A percentile compares a stretch with the other conserved stretches of the same genome.
Conservation (phyloP, 768 basidiomycete genomes). For the Boletus insuetus region DNA sequence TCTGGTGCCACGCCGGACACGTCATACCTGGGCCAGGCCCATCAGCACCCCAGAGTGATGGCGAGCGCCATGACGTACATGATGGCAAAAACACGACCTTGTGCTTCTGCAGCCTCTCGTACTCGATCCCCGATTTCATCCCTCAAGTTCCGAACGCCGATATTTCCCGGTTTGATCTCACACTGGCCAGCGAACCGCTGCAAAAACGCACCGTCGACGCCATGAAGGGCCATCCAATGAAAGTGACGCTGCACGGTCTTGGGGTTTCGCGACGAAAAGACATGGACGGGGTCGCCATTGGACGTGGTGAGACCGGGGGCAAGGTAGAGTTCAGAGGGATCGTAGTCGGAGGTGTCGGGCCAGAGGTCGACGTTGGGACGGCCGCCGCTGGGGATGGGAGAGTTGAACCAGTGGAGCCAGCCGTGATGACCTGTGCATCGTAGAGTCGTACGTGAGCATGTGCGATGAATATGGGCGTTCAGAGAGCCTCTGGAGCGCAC, state of each 20-base stretch:
- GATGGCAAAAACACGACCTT: constrained; percentile 79
- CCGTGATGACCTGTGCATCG: constrained; percentile 59
- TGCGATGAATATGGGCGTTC: neutral
- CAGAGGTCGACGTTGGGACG: constrained; percentile 73
- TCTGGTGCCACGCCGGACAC: constrained; percentile 73
- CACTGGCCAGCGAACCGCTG: constrained; percentile 75
- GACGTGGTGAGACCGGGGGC: constrained; percentile 62
- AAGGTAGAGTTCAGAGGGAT: constrained; percentile 65
- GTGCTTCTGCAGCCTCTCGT: constrained; percentile 71
- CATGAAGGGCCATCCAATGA: constrained; percentile 76
- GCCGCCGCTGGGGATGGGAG: constrained; percentile 67
- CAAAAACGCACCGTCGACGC: constrained; percentile 77
- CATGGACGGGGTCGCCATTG: constrained; percentile 56
- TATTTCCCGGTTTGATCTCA: constrained; percentile 50
- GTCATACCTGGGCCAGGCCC: constrained; percentile 60
- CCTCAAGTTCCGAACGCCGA: constrained; percentile 59
- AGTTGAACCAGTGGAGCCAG: constrained; percentile 82
- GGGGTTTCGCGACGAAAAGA: constrained; percentile 78
- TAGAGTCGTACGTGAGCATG: neutral
- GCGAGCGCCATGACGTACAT: constrained; percentile 53
- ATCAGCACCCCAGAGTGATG: neutral
- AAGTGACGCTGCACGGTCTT: constrained; percentile 64
- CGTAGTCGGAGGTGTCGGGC: constrained; percentile 75
- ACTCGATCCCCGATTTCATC: constrained; percentile 76
- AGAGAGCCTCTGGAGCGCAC: constrained; percentile 25